A percentile compares a stretch with the other conserved stretches of the same genome.
phyloP scores from a whole-genome alignment of 23 red algal species.

The Rhodosorus marinus region DNA sequence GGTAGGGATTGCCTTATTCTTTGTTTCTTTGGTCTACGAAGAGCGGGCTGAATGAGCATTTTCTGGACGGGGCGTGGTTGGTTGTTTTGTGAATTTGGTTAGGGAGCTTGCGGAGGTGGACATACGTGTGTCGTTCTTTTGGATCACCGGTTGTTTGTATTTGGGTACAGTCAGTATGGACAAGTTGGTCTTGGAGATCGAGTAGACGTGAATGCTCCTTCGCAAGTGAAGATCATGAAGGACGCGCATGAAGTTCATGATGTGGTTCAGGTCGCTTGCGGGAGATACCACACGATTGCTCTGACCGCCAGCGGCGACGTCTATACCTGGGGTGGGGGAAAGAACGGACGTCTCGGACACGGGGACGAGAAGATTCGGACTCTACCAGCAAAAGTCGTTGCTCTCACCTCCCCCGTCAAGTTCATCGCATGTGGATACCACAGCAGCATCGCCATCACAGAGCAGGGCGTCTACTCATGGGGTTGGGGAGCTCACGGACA shows the following conservation, averaged over 20 bases:
- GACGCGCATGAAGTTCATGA: neutral
- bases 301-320: constrained; percentile 32
- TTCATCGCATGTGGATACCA: constrained; percentile 78
- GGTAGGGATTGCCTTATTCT: neutral
- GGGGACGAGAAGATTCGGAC: constrained; percentile 69
- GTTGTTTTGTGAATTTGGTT: constrained; percentile 10
- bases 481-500: constrained; percentile 98
- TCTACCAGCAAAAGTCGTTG: constrained; percentile 34
- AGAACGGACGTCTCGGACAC: constrained; percentile 79
- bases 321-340: constrained; percentile 93
- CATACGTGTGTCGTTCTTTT: constrained; percentile 63
- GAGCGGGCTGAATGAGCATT: neutral
- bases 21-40: neutral
- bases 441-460: constrained; percentile 54
- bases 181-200: constrained; percentile 89
- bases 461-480: constrained; percentile 61
- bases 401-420: constrained; percentile 3
- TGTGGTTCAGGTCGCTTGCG: constrained; percentile 35
- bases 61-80: neutral
- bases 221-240: constrained; percentile 30
- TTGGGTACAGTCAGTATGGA: constrained; percentile 87
- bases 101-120: constrained; percentile 69
- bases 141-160: constrained; percentile 36
- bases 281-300: constrained; percentile 83
- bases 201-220: constrained; percentile 30